A percentile compares a stretch with the other conserved stretches of the same genome.
phyloP scores from a whole-genome alignment of 1,139 yeast genomes.

The Yamadazyma diddensiae region DNA sequence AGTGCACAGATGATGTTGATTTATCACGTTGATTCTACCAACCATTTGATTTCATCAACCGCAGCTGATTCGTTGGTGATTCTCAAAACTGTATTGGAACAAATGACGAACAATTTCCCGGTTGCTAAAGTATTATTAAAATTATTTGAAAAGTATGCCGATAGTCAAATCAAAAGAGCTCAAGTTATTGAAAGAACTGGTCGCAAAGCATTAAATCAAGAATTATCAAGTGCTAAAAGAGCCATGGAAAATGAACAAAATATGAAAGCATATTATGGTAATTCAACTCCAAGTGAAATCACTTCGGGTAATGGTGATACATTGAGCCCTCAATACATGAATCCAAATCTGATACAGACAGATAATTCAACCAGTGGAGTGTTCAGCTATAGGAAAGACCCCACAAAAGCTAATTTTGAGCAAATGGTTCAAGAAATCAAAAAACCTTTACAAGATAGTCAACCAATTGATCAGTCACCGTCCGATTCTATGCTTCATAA shows the following conservation, averaged over 20 bases:
- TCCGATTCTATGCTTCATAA: slow-evolving; percentile 1
- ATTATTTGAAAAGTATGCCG: slow-evolving; percentile 45
- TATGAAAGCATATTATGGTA: slow-evolving; percentile 18
- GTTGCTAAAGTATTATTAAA: slow-evolving; percentile 42
- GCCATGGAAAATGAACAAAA: slow-evolving; percentile 23
- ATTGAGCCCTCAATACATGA: slow-evolving; percentile 10
- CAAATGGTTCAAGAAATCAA: slow-evolving; percentile 32
- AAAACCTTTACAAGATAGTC: slow-evolving; percentile 8
- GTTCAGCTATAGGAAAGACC: slow-evolving; percentile 11
- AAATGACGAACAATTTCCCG: slow-evolving; percentile 47
- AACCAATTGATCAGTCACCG: slow-evolving; percentile 1
- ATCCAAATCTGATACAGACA: slow-evolving; percentile 15
- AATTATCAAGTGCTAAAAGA: slow-evolving; percentile 26
- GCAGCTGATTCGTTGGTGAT: slow-evolving; percentile 58
- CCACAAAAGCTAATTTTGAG: slow-evolving; percentile 23
- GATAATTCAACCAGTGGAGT: slow-evolving; percentile 4
- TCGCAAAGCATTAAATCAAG: slow-evolving; percentile 39
- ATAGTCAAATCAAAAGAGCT: slow-evolving; percentile 44
- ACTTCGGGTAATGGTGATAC: slow-evolving; percentile 7
- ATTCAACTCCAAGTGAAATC: slow-evolving; percentile 6
- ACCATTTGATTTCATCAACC: slow-evolving; percentile 53
- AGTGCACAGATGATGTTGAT: slow-evolving; percentile 72
- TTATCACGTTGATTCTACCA: slow-evolving; percentile 67
- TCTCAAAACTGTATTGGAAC: slow-evolving; percentile 51
- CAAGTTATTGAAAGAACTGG: slow-evolving; percentile 40